Evolutionary conservation across 2,329 filamentous ascomycete genomes (phyloP).

Genomic region (Paraphoma chrysanthemicola): DNA sequence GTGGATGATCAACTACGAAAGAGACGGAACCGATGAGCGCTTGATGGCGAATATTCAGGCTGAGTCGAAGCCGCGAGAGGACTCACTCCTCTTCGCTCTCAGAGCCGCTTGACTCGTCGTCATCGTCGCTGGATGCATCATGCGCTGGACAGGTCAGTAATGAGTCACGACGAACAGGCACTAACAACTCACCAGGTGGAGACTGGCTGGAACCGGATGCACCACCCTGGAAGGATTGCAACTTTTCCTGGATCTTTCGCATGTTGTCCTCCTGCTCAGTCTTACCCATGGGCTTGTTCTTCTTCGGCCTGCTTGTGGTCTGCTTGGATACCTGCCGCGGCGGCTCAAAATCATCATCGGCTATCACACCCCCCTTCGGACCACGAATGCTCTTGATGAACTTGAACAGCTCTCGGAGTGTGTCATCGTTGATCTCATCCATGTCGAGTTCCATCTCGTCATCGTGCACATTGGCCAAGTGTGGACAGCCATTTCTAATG

Average conservation of each 20-base stretch:
- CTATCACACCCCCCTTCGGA: constrained; percentile 43
- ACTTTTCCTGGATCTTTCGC: constrained; percentile 66
- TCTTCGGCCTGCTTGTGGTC: constrained; percentile 64
- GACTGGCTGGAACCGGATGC: constrained; percentile 56
- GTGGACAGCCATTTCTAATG: constrained; percentile 82
- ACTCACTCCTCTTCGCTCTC: constrained; percentile 57
- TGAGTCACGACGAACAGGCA: constrained; percentile 9
- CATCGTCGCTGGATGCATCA: constrained; percentile 60
- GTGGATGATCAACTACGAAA: not conserved
- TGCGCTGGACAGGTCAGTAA: constrained; percentile 38
- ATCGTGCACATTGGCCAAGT: constrained; percentile 64
- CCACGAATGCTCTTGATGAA: constrained; percentile 57
- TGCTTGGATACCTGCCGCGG: constrained; percentile 46
- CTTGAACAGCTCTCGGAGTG: constrained; percentile 62
- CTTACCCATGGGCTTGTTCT: constrained; percentile 81
- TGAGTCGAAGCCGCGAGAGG: not conserved
- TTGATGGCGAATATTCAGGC: too few species aligned
- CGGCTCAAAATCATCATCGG: constrained; percentile 59
- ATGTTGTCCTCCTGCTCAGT: constrained; percentile 73
- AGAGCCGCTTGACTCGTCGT: constrained; percentile 57
- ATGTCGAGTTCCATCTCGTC: constrained; percentile 72
- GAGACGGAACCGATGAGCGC: not conserved
- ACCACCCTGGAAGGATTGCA: constrained; percentile 50
- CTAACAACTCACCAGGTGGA: constrained; percentile 46
- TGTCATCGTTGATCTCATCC: constrained; percentile 62